Percentiles rank a stretch among this genome's conserved stretches.
phyloP scores from a whole-genome alignment of 1,284 basidiomycete species.

The Ganoderma resinaceum region DNA sequence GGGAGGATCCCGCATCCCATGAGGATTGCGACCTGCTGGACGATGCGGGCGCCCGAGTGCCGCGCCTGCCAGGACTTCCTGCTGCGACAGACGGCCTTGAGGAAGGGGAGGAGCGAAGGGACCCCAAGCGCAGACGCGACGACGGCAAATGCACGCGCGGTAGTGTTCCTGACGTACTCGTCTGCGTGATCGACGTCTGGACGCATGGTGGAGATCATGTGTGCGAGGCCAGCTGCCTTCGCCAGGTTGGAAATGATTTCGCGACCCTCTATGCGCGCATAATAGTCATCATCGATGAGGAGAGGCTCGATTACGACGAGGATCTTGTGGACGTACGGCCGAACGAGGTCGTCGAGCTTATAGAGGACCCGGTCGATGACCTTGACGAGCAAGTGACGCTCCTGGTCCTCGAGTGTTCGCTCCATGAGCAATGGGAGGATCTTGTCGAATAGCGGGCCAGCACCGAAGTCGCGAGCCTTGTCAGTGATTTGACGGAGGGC shows the following conservation, averaged over 20 bases:
- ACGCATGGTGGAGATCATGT: constrained; percentile 99
- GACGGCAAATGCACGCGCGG: constrained; percentile 98
- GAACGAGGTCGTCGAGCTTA: constrained; percentile 98
- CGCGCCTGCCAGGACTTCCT: constrained; percentile 99
- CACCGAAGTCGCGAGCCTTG: constrained; percentile 98
- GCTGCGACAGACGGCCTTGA: constrained; percentile 97
- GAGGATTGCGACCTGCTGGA: constrained; percentile 99
- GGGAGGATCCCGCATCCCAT: constrained; percentile 99
- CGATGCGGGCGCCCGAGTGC: constrained; percentile 98
- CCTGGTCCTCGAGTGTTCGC: constrained; percentile 97
- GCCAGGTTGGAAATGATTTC: constrained; percentile 99
- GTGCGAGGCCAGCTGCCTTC: constrained; percentile 97
- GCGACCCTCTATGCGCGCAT: constrained; percentile 97
- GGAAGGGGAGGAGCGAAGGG: constrained; percentile 95
- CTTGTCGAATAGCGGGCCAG: constrained; percentile 98
- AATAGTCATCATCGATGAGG: constrained; percentile 99
- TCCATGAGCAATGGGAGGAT: constrained; percentile 99
- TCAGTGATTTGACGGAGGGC: constrained; percentile 98
- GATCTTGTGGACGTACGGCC: constrained; percentile 99
- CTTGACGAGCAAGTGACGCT: constrained; percentile 97
- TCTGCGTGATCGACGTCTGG: constrained; percentile 99
- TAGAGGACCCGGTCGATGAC: constrained; percentile 99
- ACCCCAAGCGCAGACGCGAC: constrained; percentile 99
- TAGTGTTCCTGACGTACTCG: constrained; percentile 99
- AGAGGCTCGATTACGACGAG: constrained; percentile 99